These are phyloP conservation scores for Saccharomyces hybrid DNA, from an alignment of 1,139 yeast genomes.

Conservation along the genomic window DNA sequence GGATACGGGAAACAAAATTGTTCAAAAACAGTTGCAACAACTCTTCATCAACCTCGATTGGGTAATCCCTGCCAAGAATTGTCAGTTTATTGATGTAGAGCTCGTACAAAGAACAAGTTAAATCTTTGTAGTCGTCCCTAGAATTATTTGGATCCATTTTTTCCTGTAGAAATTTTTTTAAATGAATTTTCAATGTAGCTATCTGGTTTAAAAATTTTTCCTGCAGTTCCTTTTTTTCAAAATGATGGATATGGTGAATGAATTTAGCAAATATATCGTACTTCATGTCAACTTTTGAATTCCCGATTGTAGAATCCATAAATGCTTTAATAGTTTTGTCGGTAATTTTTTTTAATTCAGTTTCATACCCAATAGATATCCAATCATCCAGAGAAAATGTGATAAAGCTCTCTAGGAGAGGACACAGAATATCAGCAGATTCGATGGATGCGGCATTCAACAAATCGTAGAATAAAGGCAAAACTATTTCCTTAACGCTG, in stretches of 20 bases:
- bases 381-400: constrained; percentile 27
- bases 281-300: constrained; percentile 9
- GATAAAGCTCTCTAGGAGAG: constrained; percentile 21
- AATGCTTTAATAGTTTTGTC: constrained; percentile 19
- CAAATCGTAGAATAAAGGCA: constrained; percentile 21
- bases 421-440: constrained; percentile 18
- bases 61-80: constrained; percentile 23
- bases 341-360: constrained; percentile 15
- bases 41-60: constrained; percentile 20
- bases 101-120: constrained; percentile 13
- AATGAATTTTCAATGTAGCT: constrained; percentile 17
- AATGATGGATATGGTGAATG: constrained; percentile 16
- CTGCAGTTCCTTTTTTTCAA: constrained; percentile 18
- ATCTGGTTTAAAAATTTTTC: constrained; percentile 23
- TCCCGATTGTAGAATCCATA: constrained; percentile 15
- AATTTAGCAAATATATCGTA: constrained; percentile 16
- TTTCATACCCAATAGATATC: constrained; percentile 24
- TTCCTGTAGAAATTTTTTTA: constrained; percentile 20
- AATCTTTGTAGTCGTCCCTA: constrained; percentile 10
- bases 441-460: constrained; percentile 21
- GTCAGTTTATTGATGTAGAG: constrained; percentile 25
- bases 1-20: constrained; percentile 14
- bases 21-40: constrained; percentile 15
- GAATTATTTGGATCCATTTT: constrained; percentile 3
- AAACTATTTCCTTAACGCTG: constrained; percentile 14